Conservation (phyloP, 2,329 filamentous ascomycete species). For the Sporothrix globosa region DNA sequence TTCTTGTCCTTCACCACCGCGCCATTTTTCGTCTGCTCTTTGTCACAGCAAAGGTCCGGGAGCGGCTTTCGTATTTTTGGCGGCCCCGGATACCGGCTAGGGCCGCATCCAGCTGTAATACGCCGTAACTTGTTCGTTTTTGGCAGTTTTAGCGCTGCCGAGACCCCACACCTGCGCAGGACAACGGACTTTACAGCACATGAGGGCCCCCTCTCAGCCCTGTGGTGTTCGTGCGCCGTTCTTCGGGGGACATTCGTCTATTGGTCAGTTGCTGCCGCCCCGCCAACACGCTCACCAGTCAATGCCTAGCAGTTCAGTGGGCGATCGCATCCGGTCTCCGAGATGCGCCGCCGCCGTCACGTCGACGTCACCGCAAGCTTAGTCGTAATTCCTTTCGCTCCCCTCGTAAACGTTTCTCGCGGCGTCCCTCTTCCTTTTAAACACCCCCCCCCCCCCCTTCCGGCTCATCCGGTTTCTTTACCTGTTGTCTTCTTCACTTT, state of each 20-base stretch:
- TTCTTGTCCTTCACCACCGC: background rate
- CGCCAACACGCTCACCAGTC: background rate
- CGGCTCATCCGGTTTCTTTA: background rate
- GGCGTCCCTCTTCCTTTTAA: background rate
- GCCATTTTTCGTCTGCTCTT: background rate
- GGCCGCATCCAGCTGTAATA: background rate
- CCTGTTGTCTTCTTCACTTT: background rate
- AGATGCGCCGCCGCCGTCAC: conserved; percentile 23
- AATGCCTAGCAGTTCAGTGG: background rate
- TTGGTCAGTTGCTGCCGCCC: background rate
- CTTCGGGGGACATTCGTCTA: background rate
- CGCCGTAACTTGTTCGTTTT: background rate
- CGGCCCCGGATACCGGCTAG: conserved; percentile 7
- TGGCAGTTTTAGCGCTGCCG: background rate
- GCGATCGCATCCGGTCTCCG: background rate
- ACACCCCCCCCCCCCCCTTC: too few species aligned
- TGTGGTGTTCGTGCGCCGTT: background rate
- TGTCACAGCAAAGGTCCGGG: background rate
- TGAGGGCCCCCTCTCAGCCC: background rate
- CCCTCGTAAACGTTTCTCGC: background rate
- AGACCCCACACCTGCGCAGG: background rate
- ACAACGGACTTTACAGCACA: too few species aligned
- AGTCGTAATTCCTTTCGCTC: background rate
- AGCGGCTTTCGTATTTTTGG: background rate
- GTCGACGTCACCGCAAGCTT: conserved; percentile 14